Base-by-base conservation (phyloP, 2,329 filamentous ascomycete genomes). In the Zymoseptoria ardabiliae region DNA sequence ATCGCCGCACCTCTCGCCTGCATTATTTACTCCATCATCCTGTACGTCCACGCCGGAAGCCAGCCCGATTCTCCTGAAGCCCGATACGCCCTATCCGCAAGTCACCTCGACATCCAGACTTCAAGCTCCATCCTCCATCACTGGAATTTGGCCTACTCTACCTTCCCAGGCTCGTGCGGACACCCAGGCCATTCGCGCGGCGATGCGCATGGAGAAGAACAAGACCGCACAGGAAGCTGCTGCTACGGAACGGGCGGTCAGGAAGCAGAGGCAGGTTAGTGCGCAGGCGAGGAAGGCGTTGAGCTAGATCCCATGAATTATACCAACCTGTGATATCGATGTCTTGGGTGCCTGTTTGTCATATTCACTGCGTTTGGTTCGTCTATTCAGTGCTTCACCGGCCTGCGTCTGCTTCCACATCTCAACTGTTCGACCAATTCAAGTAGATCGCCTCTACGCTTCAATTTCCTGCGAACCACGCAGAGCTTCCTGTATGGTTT, bases 181-280 rank as follows among this genome's bases (percentile, higher is more conserved):
- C 50, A 53, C 54, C 21, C 55, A 61, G 23, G 55, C 59, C 8
- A 58, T 63, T 9, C 52, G 59, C 9, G 57, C 64, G 50, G 60
- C 54, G 8, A 62, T 62, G 59, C 22, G 64, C 13, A 62, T 65
- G 60, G 60, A 60, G 30, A 60, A 23, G 56, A 62, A 61, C 51
- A 21, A 57, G 49, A 63, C 63, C 22, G 63, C 65, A 53, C 61
- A 63, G 58, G 62, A 66, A 25, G 65, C 65, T 53, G 65, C 66
- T 9, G 62, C 58, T 13, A 53, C 60, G 23, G 66, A 69, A 60
- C 57, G 65, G 52, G 54, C 57, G 53, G 55, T 55, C 45, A 62
- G 63, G 35, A 61, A 62, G 61, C 30, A 28, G 60, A 64, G 51
- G 56, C 53, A 41, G 48, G 11, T 59, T 21, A 20, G 51, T 45